Base-by-base conservation (phyloP, 306 rosid genomes). In the Lathyrus tuberosus region DNA sequence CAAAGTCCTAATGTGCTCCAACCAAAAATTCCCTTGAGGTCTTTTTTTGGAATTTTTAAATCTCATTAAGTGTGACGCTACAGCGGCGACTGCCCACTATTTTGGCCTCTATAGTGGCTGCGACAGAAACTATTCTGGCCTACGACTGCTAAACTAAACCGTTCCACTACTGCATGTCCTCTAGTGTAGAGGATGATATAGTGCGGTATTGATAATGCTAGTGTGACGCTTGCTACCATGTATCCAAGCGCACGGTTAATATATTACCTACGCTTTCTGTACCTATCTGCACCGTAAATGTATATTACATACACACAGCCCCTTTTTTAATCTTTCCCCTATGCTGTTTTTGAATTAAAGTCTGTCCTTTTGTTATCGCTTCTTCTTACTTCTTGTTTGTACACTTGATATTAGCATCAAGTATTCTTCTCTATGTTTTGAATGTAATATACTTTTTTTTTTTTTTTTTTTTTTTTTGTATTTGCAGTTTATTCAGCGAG, bases 401-500 rank as follows among this genome's bases (percentile, higher is more conserved):
- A 28, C 47, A 54, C 12, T 3, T 58, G 54, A 18, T 33, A 16
- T 40, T 40, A 10, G 24, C 62, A n/a, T 71, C 13, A 53, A 17
- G 4, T 72, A 35, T 62, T 73, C 17, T 35, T 66, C 17, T 37
- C 61, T 30, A 16, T 35, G 62, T 40, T 40, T 76, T 14, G 28
- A 6, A 10, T 63, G 62, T 68, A 47, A 71, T 76, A 28, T 43
- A 43, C 4, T 1, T 35, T 6, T 6, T 66, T 6, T 5, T 61
- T 33, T 46, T 65, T 75, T 31, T 30, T 0, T 65, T 48, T 11
- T 15, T 5, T 61, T 33, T 46, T 65, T 75, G 33, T 41, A 16
- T 42, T 78, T 75, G 90, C 95, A 94, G 99, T 94, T 94, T 76
- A 88, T 94, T 76, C 97, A 86, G 80, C 85, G 91, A 58, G 97